These are phyloP conservation scores for Grifola frondosa DNA, from an alignment of 1,284 basidiomycete species.

Conservation along the genomic window DNA sequence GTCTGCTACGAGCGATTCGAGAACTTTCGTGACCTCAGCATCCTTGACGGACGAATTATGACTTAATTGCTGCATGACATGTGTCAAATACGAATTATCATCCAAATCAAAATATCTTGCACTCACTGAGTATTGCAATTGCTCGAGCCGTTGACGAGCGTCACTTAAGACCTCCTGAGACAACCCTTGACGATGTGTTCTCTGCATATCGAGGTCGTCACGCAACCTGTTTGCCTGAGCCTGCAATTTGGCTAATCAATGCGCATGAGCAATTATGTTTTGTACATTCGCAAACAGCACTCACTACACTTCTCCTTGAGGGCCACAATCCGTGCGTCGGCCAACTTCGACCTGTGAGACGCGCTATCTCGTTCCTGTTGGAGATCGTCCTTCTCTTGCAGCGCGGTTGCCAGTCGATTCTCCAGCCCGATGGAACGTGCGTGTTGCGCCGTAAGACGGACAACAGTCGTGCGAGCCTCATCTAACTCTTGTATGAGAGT, in stretches of 20 bases:
- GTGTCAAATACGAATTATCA: neutral
- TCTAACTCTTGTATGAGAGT: slow-evolving; percentile 75
- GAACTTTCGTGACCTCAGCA: slow-evolving; percentile 61
- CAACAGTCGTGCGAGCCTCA: slow-evolving; percentile 68
- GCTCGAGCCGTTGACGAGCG: slow-evolving; percentile 66
- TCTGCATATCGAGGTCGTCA: slow-evolving; percentile 64
- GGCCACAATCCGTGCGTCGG: slow-evolving; percentile 64
- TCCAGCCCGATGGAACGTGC: slow-evolving; percentile 73
- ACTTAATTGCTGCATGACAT: slow-evolving; percentile 40
- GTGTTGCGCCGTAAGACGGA: slow-evolving; percentile 67
- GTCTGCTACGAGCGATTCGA: slow-evolving; percentile 81
- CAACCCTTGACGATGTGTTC: slow-evolving; percentile 65
- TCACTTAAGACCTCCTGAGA: slow-evolving; percentile 74
- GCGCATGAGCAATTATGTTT: neutral
- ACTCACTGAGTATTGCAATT: slow-evolving; percentile 56
- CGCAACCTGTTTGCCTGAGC: slow-evolving; percentile 63
- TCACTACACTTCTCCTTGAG: slow-evolving; percentile 61
- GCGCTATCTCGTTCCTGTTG: slow-evolving; percentile 82
- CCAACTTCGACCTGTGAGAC: slow-evolving; percentile 64
- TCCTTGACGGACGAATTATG: slow-evolving; percentile 46
- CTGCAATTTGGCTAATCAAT: slow-evolving; percentile 65
- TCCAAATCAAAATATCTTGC: neutral
- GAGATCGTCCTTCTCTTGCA: slow-evolving; percentile 82
- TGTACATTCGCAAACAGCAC: slow-evolving; percentile 4
- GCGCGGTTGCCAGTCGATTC: slow-evolving; percentile 54